Evolutionary conservation across 768 basidiomycete species (phyloP).

Genomic region (Mycena galericulata): DNA sequence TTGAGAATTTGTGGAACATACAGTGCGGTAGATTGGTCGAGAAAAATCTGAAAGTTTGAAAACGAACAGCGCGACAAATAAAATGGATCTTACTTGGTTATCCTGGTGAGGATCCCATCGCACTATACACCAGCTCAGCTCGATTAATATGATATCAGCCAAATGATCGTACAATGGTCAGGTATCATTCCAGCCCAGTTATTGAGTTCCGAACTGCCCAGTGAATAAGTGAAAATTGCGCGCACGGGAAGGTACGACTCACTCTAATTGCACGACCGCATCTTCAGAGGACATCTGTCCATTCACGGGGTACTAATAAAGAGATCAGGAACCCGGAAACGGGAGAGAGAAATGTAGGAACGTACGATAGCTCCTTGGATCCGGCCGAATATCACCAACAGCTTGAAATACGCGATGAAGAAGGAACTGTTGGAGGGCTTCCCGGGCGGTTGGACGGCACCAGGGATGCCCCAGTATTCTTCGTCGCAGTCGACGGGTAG

Average conservation of each 20-base stretch:
- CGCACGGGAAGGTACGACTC: background rate
- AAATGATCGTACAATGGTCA: conserved; percentile 9
- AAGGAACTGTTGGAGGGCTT: conserved; percentile 55
- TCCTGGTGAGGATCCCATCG: conserved; percentile 24
- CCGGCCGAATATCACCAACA: conserved; percentile 18
- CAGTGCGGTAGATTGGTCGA: conserved; percentile 25
- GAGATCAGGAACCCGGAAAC: background rate
- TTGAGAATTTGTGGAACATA: background rate
- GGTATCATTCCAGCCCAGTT: conserved; percentile 22
- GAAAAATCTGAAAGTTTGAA: conserved; percentile 7
- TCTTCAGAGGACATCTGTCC: background rate
- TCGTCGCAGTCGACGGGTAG: conserved; percentile 68
- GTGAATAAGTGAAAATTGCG: background rate
- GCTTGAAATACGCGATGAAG: background rate
- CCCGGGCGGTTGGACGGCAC: conserved; percentile 65
- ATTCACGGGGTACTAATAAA: conserved; percentile 4
- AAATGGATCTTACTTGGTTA: background rate
- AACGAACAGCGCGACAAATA: background rate
- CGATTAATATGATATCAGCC: too few relatives aligned
- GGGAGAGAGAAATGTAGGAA: background rate
- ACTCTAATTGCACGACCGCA: conserved; percentile 12
- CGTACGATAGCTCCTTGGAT: conserved; percentile 26
- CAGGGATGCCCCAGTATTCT: conserved; percentile 59
- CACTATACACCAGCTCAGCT: conserved; percentile 12
- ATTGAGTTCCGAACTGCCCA: conserved; percentile 16